phyloP scores from a whole-genome alignment of 306 rosid genomes.

The Vigna mungo region DNA sequence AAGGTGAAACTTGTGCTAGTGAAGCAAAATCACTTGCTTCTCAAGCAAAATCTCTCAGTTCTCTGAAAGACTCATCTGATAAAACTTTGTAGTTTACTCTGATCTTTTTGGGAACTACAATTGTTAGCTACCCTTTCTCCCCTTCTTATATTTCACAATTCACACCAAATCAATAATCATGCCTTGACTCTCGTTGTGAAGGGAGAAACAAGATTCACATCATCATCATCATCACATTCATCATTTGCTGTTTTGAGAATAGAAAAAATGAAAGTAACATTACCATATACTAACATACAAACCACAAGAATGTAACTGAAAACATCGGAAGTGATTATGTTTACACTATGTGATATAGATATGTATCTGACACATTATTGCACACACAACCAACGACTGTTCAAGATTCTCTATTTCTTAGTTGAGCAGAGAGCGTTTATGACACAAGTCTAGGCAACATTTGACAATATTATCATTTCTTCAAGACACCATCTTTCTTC shows the following conservation, averaged over 20 bases:
- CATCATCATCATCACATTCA: slow-evolving; percentile 43
- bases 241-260: slow-evolving; percentile 39
- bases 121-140: slow-evolving; percentile 29
- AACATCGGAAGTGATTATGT: too few relatives aligned
- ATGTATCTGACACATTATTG: too few relatives aligned
- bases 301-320: too few relatives aligned
- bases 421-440: too few relatives aligned
- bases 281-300: too few relatives aligned
- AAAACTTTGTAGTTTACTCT: slow-evolving; percentile 11
- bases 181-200: slow-evolving; percentile 42
- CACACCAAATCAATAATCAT: slow-evolving; percentile 39
- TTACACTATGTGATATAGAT: too few relatives aligned
- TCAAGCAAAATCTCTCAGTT: slow-evolving; percentile 48
- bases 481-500: too few relatives aligned
- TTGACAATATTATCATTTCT: too few relatives aligned
- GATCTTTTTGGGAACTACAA: slow-evolving; percentile 49
- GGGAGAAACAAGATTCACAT: neutral
- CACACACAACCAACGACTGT: too few relatives aligned
- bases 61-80: too few relatives aligned
- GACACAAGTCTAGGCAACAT: too few relatives aligned
- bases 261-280: slow-evolving; percentile 61
- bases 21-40: slow-evolving; percentile 57
- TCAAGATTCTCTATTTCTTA: too few relatives aligned
- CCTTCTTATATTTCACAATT: slow-evolving; percentile 42
- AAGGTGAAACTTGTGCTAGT: slow-evolving; percentile 40